Base-by-base conservation (phyloP, 148 eudicot species). In the Nepenthes mirabilis region DNA sequence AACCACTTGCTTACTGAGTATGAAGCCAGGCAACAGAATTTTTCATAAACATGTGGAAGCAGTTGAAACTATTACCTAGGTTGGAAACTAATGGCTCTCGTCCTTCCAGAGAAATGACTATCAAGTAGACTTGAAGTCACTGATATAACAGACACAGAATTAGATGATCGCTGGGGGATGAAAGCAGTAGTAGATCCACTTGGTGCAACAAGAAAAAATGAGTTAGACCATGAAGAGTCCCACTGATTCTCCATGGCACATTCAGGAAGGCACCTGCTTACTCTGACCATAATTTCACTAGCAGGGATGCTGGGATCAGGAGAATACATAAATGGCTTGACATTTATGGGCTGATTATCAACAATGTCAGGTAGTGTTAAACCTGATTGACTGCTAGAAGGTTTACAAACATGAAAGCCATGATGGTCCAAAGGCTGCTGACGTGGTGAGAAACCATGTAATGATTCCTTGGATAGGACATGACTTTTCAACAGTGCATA, bases 131-230 rank as follows among this genome's bases (percentile, higher is more conserved):
- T 78, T 52, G 95, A 81, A 32, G 87, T 74, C 74, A 89, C 99
- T 77, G 99, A 89, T 71, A 94, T 56, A 37, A 82, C 59, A 62
- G 87, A 76, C 33, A 84, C 91, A 64, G 87, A 68, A 59, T 61
- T 75, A 48, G 64, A 57, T 60, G 87, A 84, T 60, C 83, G 74
- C 51, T 80, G 86, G 58, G 97, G 95, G 67, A 94, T 81, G 72
- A 83, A 76, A 60, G 89, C 82, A 64, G 81, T 79, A 56, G 85
- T 79, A 59, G 99, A 82, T 65, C 91, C 97, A 73, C 97, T 81
- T 60, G 95, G 91, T 55, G 90, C 95, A 57, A 86, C 85, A 60
- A 94, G 86, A 36, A 78, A 79, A 82, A 94, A 94, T n/a, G 96
- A 82, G 67, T 69, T 79, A 36, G 99, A 94, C 97, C 99, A 94